Evolutionary conservation across 306 rosid species (phyloP).

Genomic region (Quercus engelmannii): DNA sequence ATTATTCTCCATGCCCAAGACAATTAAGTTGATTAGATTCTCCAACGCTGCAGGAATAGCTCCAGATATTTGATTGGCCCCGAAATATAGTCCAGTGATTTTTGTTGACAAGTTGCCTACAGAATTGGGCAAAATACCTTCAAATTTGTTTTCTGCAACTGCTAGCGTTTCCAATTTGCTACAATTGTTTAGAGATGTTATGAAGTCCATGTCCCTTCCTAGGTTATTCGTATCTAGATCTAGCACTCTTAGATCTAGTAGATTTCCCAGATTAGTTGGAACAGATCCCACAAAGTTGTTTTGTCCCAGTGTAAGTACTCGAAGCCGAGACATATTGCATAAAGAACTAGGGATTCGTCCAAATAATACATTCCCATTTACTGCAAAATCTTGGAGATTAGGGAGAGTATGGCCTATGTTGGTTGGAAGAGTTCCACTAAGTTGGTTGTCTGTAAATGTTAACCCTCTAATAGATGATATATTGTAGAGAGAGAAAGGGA

Average conservation of each 20-base stretch:
- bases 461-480: conserved; percentile 22
- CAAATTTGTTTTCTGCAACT: conserved; percentile 14
- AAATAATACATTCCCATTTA: too few relatives aligned
- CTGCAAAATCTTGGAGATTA: not conserved
- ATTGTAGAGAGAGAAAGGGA: conserved; percentile 31
- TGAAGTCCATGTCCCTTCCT: conserved; percentile 32
- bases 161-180: not conserved
- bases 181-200: conserved; percentile 21
- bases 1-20: not conserved
- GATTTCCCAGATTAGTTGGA: conserved; percentile 18
- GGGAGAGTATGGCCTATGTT: conserved; percentile 30
- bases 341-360: conserved; percentile 24
- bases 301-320: accelerated
- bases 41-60: conserved; percentile 19
- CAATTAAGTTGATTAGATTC: conserved; percentile 8
- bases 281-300: conserved; percentile 17
- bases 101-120: conserved; percentile 31
- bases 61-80: conserved; percentile 14
- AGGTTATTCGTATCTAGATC: not conserved
- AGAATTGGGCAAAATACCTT: conserved; percentile 29
- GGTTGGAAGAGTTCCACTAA: conserved; percentile 32
- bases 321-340: conserved; percentile 25
- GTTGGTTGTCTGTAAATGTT: not conserved
- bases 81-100: not conserved
- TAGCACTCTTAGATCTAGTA: not conserved